Evolutionary conservation across 75 land plant species (phyloP), one percentile per base, ranked within the genome.

Genomic region (Isoetes taiwanensis): DNA sequence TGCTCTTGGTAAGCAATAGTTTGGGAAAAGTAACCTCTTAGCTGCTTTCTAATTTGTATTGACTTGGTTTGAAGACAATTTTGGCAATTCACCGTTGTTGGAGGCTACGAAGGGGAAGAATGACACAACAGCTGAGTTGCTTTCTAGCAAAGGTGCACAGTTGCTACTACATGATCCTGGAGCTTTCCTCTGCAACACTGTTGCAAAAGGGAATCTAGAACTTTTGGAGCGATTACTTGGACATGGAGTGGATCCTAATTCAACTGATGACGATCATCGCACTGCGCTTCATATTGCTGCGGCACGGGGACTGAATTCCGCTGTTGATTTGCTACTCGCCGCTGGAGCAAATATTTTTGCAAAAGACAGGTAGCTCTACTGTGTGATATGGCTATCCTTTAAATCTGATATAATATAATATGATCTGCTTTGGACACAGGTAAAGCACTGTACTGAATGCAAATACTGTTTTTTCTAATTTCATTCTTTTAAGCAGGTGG

Each of bases 51-150:
- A 28, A 26, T 39, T 31, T 2, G 30, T 23, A 37, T 30, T 62
- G 43, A 2, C 28, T 0, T 43, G 24, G 9, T 54, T 38, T 31
- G 31, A 61, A 90, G 96, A 90, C 73, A 79, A 79, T 26, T 72
- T 75, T 64, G 96, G 96, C 17, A 77, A 73, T 40, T 75, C 79
- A 17, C 96, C 96, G 5, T 73, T 90, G 58, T 55, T 77, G 24
- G 83, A 85, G 66, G 90, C 97, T 34, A 66, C 85, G 16, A 82
- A 76, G 67, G 48, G 67, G 24, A 82, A 84, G 30, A 79, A 90
- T 57, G 82, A 85, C 52, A 19, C 32, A 30, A 23, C 69, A 79
- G 29, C 76, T 71, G 42, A 42, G 17, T 30, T 72, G 1, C 71
- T 76, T 6, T 32, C 63, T 6, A 24, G 58, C 31, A 53, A 57